Evolutionary conservation across 768 basidiomycete genomes (phyloP), one percentile per base, ranked within the genome.

Genomic region (Podaxis sp.): DNA sequence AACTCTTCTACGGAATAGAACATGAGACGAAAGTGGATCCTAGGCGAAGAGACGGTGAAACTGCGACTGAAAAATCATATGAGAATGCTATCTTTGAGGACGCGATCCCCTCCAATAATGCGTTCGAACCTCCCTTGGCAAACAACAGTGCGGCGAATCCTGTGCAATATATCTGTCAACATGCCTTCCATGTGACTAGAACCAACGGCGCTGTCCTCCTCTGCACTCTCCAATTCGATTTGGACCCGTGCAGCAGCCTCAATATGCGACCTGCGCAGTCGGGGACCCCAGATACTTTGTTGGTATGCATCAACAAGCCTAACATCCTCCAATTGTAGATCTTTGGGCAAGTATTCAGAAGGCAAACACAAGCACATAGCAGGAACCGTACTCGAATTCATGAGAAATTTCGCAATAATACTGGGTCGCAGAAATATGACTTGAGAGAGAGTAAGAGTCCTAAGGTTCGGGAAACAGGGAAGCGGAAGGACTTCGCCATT

Each of bases 281-380:
- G 76, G 1, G 75, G 73, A 46, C 84, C 86, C 86, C 86, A 87
- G 28, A 88, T 87, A 61, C 84, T 84, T 52, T 76, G 80, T 11
- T 72, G 70, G 67, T 86, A 87, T 22, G 77, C 78, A 63, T 87
- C 86, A n/a, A 85, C 79, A 5, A 85, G 73, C 44, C 75, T 72
- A 26, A 86, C 69, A 30, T 66, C 52, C 60, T 71, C 66, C 24
- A 85, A 72, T 17, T 65, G 36, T 54, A 65, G 60, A 38, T 59
- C 71, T 70, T 53, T 38, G 44, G 8, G 42, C 12, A 36, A 28
- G 2, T 24, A 15, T 26, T 51, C 13, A 33, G 8, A 51, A 28
- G 33, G 5, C 49, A 52, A 28, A 59, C n/a, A 22, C 12, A 33
- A 26, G 44, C 7, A 6, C 39, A 30, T 40, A 15, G 13, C 53